Evolutionary conservation across 768 basidiomycete genomes (phyloP).

Genomic region (Tricholoma terreum): DNA sequence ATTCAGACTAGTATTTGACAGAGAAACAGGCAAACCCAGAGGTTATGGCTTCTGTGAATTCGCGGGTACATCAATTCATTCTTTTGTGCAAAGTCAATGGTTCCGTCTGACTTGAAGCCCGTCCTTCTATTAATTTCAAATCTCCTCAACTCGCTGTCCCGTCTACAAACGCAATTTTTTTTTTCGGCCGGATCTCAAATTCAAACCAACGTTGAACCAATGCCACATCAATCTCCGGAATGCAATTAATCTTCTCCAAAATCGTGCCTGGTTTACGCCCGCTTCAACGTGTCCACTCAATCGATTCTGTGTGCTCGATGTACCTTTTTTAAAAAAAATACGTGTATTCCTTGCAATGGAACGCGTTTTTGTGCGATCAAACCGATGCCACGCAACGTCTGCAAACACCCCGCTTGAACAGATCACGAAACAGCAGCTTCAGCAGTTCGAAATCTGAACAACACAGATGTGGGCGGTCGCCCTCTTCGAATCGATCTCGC

Average conservation of each 20-base stretch:
- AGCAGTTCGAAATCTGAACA: slow-evolving; percentile 95
- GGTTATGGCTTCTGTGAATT: slow-evolving; percentile 96
- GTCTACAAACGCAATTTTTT: slow-evolving; percentile 2
- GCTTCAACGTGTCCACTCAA: slow-evolving; percentile 1
- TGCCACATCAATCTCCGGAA: background rate
- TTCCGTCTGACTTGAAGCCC: slow-evolving; percentile 36
- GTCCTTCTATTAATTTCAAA: slow-evolving; percentile 15
- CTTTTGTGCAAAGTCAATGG: slow-evolving; percentile 20
- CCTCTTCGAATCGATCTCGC: slow-evolving; percentile 92
- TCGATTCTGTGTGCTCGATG: background rate
- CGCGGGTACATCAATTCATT: slow-evolving; percentile 61
- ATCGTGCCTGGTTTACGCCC: background rate
- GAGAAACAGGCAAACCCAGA: slow-evolving; percentile 92
- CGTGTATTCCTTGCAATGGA: slow-evolving; percentile 3
- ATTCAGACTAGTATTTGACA: slow-evolving; percentile 78
- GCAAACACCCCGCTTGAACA: slow-evolving; percentile 25
- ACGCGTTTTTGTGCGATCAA: slow-evolving; percentile 7
- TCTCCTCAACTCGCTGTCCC: slow-evolving; percentile 6
- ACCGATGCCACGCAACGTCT: slow-evolving; percentile 12
- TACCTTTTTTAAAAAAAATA: slow-evolving; percentile 3
- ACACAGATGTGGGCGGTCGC: slow-evolving; percentile 87
- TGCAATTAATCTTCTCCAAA: background rate
- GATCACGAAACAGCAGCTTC: slow-evolving; percentile 96
- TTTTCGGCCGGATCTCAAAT: slow-evolving; percentile 1
- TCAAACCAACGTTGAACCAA: slow-evolving; percentile 1